Evolutionary conservation across 2,329 filamentous ascomycete species (phyloP), one percentile per base, ranked within the genome.

Genomic region (Aureobasidium sp.): DNA sequence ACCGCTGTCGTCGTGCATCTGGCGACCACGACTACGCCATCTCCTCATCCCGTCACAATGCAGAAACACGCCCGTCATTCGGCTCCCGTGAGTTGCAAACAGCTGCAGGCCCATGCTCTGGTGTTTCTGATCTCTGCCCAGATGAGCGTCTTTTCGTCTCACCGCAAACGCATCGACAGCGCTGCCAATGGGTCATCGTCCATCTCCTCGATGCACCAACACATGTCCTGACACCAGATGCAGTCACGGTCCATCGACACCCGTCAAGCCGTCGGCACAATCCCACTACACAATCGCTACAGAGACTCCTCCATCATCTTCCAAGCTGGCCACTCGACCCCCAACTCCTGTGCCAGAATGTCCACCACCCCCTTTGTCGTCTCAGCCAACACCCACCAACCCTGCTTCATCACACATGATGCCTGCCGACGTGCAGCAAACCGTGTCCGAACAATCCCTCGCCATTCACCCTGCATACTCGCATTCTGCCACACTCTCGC

Each of bases 261-360:
- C 45, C 6, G 45, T 49, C 45, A 22, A 39, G 16, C 32, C 22
- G 8, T n/a, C n/a, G 7, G 30, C 21, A 0, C 27, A 32, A 24
- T n/a, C 21, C 14, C 38, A 51, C 16, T 51, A 41, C 27, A 51
- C 48, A 10, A n/a, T 37, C 17, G 25, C 49, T 17, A 53, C 22
- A 17, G 38, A 42, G 4, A 42, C 49, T n/a, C 38, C 49, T 21
- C 49, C 49, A n/a, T 53, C 49, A 14, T 53, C 49, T 5, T 42
- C 49, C n/a, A 51, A 41, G 14, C 48, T 51, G 10, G 48, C 22
- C n/a, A 37, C 14, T 30, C 37, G 49, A 34, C 40, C 51, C 22
- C 51, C 34, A 16, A 53, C 40, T 16, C 51, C 51, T 12, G 51
- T 47, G 12, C 40, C 51, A 24, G 32, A 21, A 16, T 53, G 30